Percentiles rank a stretch among this genome's conserved stretches.
Conservation (phyloP, 1,284 basidiomycete species). For the Schizopora paradoxa region DNA sequence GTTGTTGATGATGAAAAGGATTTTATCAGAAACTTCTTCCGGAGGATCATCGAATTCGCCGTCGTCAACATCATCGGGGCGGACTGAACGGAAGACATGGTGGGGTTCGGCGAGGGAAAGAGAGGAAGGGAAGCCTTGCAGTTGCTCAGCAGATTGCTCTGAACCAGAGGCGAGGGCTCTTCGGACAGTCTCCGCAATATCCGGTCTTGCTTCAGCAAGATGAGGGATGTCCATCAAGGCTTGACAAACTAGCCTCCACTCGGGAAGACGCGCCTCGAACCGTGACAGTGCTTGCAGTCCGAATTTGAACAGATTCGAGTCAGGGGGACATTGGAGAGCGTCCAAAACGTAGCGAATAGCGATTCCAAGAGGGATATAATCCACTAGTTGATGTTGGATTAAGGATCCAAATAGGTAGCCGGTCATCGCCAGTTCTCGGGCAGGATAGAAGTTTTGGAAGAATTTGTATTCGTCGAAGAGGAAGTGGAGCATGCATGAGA, state of each 20-base stretch:
- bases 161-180: constrained; percentile 56
- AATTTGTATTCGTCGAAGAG: constrained; percentile 99
- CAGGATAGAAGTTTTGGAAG: constrained; percentile 94
- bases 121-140: constrained; percentile 31
- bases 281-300: constrained; percentile 87
- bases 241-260: constrained; percentile 94
- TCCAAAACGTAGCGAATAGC: constrained; percentile 97
- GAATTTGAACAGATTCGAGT: constrained; percentile 94
- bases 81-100: constrained; percentile 69
- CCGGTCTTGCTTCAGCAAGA: constrained; percentile 82
- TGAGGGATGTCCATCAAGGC: constrained; percentile 86
- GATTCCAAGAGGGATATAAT: constrained; percentile 93
- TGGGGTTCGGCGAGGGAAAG: constrained; percentile 36
- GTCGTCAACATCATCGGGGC: constrained; percentile 56
- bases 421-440: constrained; percentile 93
- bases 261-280: constrained; percentile 83
- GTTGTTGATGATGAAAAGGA: constrained; percentile 98
- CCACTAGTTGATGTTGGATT: constrained; percentile 91
- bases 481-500: constrained; percentile 98
- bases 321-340: constrained; percentile 84
- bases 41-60: constrained; percentile 64
- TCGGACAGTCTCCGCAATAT: constrained; percentile 73
- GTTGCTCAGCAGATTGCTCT: constrained; percentile 37
- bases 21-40: constrained; percentile 88
- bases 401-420: constrained; percentile 95